Percentiles rank a stretch among this genome's conserved stretches.
Evolutionary conservation across 2,329 filamentous ascomycete species (phyloP).

Genomic region (Fusarium nurragi): DNA sequence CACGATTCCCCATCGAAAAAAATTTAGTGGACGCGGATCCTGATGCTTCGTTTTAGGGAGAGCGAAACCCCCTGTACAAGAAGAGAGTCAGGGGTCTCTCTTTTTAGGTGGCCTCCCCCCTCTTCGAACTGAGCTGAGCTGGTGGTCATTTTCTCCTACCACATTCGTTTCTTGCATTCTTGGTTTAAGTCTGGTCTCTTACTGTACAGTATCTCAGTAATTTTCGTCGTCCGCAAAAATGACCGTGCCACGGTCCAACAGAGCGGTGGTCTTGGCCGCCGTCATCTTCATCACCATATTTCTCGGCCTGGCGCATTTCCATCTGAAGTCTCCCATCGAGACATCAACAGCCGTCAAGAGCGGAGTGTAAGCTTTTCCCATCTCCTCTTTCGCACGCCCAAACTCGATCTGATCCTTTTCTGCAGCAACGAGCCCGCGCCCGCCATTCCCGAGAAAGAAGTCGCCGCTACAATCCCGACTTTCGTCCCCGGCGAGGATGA

Average conservation of each 20-base stretch:
- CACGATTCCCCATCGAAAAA: slow-evolving; percentile 7
- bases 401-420: not conserved
- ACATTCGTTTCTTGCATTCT: not conserved
- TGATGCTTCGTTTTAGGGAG: slow-evolving; percentile 11
- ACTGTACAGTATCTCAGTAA: not conserved
- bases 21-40: not conserved
- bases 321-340: slow-evolving; percentile 16
- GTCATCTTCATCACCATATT: slow-evolving; percentile 27
- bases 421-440: slow-evolving; percentile 18
- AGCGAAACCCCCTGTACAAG: slow-evolving; percentile 4
- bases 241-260: slow-evolving; percentile 22
- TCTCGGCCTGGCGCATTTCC: slow-evolving; percentile 26
- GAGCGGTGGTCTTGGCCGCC: slow-evolving; percentile 24
- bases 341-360: not conserved
- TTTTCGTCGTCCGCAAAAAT: not conserved
- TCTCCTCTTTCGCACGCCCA: not conserved
- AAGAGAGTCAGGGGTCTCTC: slow-evolving; percentile 25
- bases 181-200: no score
- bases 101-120: not conserved
- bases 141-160: not conserved
- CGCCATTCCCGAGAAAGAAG: slow-evolving; percentile 26
- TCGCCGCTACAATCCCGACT: slow-evolving; percentile 9
- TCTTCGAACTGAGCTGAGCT: slow-evolving; percentile 8
- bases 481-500: slow-evolving; percentile 16
- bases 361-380: slow-evolving; percentile 7